Conservation (phyloP, 352 stramenopile genomes). For the Elongisporangium anandrum region DNA sequence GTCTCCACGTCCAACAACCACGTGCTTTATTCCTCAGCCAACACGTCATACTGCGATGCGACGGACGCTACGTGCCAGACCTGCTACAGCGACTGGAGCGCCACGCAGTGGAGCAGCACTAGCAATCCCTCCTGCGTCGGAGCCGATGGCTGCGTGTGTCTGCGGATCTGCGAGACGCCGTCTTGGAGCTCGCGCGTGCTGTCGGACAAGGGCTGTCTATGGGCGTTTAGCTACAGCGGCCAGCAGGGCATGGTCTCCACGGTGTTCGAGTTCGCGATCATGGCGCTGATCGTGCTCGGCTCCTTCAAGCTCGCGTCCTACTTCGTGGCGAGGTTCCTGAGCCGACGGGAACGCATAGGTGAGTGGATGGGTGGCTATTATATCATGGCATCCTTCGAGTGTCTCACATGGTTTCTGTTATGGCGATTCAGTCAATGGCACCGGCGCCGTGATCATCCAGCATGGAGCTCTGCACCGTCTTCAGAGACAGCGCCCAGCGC, state of each 20-base stretch:
- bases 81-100: conserved; percentile 19
- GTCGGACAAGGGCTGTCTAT: conserved; percentile 2
- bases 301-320: not conserved
- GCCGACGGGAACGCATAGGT: conserved; percentile 5
- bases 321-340: conserved; percentile 7
- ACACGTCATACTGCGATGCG: conserved; percentile 32
- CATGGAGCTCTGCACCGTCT: not conserved
- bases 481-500: conserved; percentile 1
- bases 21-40: conserved; percentile 21
- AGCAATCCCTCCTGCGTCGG: conserved; percentile 14
- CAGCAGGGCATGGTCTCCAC: not conserved
- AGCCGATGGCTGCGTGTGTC: conserved; percentile 20
- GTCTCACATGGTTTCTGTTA: not conserved
- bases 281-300: conserved; percentile 1
- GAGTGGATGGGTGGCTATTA: not conserved
- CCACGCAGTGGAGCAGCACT: not conserved
- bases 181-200: conserved; percentile 20
- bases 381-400: no score
- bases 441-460: not conserved
- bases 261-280: conserved; percentile 5
- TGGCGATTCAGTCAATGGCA: not conserved
- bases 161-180: conserved; percentile 27
- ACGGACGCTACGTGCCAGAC: conserved; percentile 20
- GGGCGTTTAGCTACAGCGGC: not conserved
- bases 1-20: conserved; percentile 12